These are phyloP conservation scores for Scleromitrula shiraiana DNA, from an alignment of 2,329 filamentous ascomycete genomes.

Conservation along the genomic window DNA sequence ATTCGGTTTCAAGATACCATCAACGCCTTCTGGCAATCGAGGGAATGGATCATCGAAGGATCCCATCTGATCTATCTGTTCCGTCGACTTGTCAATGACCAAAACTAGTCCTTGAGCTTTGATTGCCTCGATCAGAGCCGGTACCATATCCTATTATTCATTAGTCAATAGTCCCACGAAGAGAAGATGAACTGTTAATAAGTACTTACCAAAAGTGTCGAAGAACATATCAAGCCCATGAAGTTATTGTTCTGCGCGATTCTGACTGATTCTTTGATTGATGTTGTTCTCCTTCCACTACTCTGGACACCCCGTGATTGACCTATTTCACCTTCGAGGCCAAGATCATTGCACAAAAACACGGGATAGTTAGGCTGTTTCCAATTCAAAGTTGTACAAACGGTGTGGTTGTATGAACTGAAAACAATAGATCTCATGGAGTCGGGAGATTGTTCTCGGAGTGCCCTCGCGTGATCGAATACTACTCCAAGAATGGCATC, in stretches of 20 bases:
- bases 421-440: conserved; percentile 84
- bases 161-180: conserved; percentile 16
- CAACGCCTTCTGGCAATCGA: conserved; percentile 69
- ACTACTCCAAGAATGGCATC: conserved; percentile 78
- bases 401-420: conserved; percentile 80
- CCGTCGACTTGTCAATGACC: conserved; percentile 74
- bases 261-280: conserved; percentile 89
- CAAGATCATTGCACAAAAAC: conserved; percentile 88
- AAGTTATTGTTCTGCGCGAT: conserved; percentile 95
- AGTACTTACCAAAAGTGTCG: conserved; percentile 67
- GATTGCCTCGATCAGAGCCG: conserved; percentile 83
- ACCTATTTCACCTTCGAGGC: conserved; percentile 43
- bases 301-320: conserved; percentile 25
- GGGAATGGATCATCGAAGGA: conserved; percentile 44
- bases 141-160: conserved; percentile 72
- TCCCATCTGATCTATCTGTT: conserved; percentile 23
- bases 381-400: conserved; percentile 96
- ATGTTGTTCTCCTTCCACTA: conserved; percentile 67
- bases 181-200: not conserved
- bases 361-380: conserved; percentile 98
- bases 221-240: conserved; percentile 92
- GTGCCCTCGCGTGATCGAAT: conserved; percentile 76
- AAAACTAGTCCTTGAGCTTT: conserved; percentile 90
- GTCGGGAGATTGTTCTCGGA: conserved; percentile 59
- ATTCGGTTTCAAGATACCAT: conserved; percentile 77